A percentile compares a stretch with the other conserved stretches of the same genome.
These are phyloP conservation scores for Cercospora sesami DNA, from an alignment of 2,329 filamentous ascomycete species.

Conservation along the genomic window DNA sequence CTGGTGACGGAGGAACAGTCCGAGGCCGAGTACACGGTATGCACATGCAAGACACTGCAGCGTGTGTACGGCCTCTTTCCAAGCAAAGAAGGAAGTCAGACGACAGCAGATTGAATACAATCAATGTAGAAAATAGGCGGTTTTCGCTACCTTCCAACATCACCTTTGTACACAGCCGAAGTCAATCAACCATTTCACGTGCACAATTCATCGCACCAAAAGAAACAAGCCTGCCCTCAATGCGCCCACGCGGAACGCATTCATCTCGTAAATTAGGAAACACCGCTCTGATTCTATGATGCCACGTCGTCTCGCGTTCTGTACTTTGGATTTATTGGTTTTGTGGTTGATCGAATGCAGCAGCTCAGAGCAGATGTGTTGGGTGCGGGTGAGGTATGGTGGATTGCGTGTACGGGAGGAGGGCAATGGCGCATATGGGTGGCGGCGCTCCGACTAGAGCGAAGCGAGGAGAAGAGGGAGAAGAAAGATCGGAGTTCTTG, in stretches of 20 bases:
- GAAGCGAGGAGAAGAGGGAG: neutral
- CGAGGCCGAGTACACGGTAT: neutral
- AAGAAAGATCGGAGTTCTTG: neutral
- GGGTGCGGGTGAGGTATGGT: neutral
- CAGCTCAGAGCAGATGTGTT: slow-evolving; percentile 3
- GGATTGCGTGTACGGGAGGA: neutral
- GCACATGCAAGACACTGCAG: neutral
- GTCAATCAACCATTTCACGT: neutral
- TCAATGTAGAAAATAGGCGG: neutral
- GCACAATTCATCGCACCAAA: neutral
- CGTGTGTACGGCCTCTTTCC: neutral
- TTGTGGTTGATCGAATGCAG: neutral
- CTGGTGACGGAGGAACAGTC: neutral
- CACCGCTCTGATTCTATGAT: slow-evolving; percentile 11
- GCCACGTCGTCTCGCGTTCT: slow-evolving; percentile 16
- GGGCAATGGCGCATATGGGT: neutral
- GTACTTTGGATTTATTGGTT: neutral
- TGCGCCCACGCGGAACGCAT: slow-evolving; percentile 17
- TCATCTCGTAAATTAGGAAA: slow-evolving; percentile 9
- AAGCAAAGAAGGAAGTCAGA: neutral
- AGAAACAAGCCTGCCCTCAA: slow-evolving; percentile 7
- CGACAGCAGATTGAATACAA: neutral
- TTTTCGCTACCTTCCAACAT: neutral
- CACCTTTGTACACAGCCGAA: neutral
- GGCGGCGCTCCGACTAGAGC: neutral